These are phyloP conservation scores for Spencermartinsiella ligniputridi DNA, from an alignment of 1,139 yeast species.

Conservation along the genomic window DNA sequence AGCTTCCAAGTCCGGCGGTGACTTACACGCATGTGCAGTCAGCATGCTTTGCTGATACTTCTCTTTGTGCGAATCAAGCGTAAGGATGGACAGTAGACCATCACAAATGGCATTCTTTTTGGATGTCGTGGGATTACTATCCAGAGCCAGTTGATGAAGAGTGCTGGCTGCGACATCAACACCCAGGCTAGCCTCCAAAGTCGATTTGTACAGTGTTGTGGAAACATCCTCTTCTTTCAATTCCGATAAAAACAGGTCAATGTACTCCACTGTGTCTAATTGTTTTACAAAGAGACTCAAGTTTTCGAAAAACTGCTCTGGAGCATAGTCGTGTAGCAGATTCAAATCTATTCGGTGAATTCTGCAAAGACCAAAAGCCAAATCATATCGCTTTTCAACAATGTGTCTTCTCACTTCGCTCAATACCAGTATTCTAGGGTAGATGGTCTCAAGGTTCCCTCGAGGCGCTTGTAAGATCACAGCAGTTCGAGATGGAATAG, in stretches of 20 bases:
- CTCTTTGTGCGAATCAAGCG: constrained; percentile 45
- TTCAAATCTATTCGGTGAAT: constrained; percentile 90
- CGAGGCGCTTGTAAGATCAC: constrained; percentile 91
- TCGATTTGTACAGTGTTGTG: constrained; percentile 75
- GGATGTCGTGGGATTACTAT: constrained; percentile 5
- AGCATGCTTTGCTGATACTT: constrained; percentile 72
- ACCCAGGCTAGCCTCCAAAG: constrained; percentile 35
- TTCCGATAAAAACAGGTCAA: constrained; percentile 85
- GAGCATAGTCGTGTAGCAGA: constrained; percentile 81
- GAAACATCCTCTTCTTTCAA: constrained; percentile 85
- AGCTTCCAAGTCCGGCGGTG: constrained; percentile 75
- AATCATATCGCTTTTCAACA: constrained; percentile 49
- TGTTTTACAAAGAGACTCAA: constrained; percentile 68
- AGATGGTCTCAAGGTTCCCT: constrained; percentile 91
- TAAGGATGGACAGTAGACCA: constrained; percentile 55
- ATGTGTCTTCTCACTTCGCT: constrained; percentile 76
- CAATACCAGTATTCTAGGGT: constrained; percentile 88
- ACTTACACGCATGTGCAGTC: constrained; percentile 89
- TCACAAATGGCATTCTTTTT: constrained; percentile 79
- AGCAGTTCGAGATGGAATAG: constrained; percentile 77
- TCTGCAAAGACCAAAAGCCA: constrained; percentile 80
- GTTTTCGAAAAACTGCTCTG: constrained; percentile 59
- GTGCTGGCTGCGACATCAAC: constrained; percentile 24
- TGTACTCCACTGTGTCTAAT: constrained; percentile 64
- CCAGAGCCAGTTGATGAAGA: no score